phyloP scores from a whole-genome alignment of 768 basidiomycete genomes.

The Hypsizygus marmoreus region DNA sequence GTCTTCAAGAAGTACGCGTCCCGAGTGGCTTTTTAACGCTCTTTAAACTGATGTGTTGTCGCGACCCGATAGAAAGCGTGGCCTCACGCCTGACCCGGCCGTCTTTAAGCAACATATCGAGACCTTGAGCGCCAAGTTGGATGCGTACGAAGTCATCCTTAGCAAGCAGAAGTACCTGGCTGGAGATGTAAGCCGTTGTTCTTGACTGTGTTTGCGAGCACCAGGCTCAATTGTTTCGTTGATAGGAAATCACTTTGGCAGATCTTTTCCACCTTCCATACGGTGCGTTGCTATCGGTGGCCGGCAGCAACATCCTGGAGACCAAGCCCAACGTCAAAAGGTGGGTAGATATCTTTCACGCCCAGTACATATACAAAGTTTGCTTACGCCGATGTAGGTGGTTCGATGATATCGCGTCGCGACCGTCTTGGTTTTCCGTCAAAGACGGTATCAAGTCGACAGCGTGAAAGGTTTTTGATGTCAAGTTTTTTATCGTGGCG shows the following conservation, averaged over 20 bases:
- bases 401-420: constrained; percentile 39
- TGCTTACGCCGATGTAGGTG: constrained; percentile 18
- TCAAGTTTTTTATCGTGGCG: too few species aligned
- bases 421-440: constrained; percentile 50
- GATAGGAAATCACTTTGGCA: constrained; percentile 44
- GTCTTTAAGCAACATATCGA: constrained; percentile 24
- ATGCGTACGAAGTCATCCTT: constrained; percentile 59
- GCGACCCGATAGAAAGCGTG: constrained; percentile 49
- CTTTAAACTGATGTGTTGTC: too few species aligned
- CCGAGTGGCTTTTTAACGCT: too few species aligned
- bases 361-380: not conserved
- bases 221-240: not conserved
- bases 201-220: constrained; percentile 40
- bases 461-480: too few species aligned
- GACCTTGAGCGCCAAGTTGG: constrained; percentile 42
- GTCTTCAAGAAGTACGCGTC: constrained; percentile 52
- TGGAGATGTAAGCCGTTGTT: constrained; percentile 53
- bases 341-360: constrained; percentile 19
- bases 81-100: constrained; percentile 49
- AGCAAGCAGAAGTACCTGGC: constrained; percentile 57
- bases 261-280: constrained; percentile 50
- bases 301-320: constrained; percentile 30
- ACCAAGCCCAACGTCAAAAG: constrained; percentile 47
- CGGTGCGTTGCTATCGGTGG: constrained; percentile 24
- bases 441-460: constrained; percentile 34